phyloP scores from a whole-genome alignment of 345 rosid genomes.

The Syzygium oleosum region DNA sequence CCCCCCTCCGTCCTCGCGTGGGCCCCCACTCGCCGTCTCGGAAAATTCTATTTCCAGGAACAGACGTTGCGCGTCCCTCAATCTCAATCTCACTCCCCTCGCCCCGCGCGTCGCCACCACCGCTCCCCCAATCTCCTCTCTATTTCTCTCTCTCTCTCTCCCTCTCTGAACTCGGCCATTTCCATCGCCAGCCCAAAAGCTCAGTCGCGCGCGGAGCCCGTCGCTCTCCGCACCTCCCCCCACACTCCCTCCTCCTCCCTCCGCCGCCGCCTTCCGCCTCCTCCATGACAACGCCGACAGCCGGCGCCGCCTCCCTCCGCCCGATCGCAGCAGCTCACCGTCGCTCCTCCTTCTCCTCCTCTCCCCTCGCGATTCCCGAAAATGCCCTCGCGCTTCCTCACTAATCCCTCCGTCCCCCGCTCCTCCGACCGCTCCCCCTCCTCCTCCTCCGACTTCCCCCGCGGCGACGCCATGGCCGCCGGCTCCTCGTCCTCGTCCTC shows the following conservation, averaged over 20 bases:
- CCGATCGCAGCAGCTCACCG: neutral
- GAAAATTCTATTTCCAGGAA: no score
- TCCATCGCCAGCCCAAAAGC: neutral
- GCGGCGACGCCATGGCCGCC: conserved; percentile 19
- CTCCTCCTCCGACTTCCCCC: conserved; percentile 7
- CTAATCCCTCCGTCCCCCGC: conserved; percentile 21
- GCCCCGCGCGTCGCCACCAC: neutral
- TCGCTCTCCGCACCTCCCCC: neutral
- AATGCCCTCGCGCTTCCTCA: conserved; percentile 23
- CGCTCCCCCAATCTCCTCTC: neutral
- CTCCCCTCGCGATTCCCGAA: conserved; percentile 1
- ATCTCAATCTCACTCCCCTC: neutral
- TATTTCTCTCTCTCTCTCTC: neutral
- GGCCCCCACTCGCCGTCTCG: neutral
- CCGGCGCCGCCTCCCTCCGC: neutral
- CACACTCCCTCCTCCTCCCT: neutral
- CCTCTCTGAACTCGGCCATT: neutral
- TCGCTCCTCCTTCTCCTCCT: neutral
- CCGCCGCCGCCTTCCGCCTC: neutral
- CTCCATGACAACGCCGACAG: neutral
- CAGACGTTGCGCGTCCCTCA: neutral
- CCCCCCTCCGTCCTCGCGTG: neutral
- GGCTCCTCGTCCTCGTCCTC: conserved; percentile 14
- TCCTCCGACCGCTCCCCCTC: neutral
- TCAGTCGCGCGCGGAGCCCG: neutral